Evolutionary conservation across 306 rosid species (phyloP).

Genomic region (Vicia villosa): DNA sequence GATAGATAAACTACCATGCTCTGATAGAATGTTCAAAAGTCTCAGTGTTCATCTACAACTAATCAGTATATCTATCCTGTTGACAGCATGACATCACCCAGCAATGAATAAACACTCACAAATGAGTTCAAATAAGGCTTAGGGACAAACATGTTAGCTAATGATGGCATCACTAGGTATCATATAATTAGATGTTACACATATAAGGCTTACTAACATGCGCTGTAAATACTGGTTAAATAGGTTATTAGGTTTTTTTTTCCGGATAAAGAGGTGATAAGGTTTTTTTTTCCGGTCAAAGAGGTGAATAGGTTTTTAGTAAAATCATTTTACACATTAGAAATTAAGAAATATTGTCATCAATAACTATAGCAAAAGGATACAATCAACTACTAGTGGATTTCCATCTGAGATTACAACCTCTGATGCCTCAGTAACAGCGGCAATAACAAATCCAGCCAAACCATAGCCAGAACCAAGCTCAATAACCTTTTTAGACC

Average conservation of each 20-base stretch:
- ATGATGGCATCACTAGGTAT: slow-evolving; percentile 16
- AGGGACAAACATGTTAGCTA: slow-evolving; percentile 5
- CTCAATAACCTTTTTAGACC: slow-evolving; percentile 86
- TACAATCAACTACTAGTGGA: slow-evolving; percentile 93
- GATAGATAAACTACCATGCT: not conserved
- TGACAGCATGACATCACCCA: not conserved
- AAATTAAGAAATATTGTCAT: slow-evolving; percentile 16
- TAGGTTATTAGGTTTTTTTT: too few relatives aligned
- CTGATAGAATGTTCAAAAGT: not conserved
- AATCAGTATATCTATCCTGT: not conserved
- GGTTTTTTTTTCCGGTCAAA: too few relatives aligned
- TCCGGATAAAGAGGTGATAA: too few relatives aligned
- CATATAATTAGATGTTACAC: slow-evolving; percentile 13
- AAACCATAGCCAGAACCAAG: slow-evolving; percentile 97
- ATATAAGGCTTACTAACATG: not conserved
- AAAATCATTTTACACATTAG: not conserved
- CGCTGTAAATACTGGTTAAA: not conserved
- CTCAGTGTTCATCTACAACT: not conserved
- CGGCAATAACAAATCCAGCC: slow-evolving; percentile 87
- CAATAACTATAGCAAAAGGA: slow-evolving; percentile 50
- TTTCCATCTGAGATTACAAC: slow-evolving; percentile 92
- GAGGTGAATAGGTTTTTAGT: too few relatives aligned
- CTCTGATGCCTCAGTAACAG: slow-evolving; percentile 76
- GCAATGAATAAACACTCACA: slow-evolving; percentile 1
- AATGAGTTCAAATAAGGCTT: slow-evolving; percentile 12